A percentile compares a stretch with the other conserved stretches of the same genome.
phyloP scores from a whole-genome alignment of 257 asterid species.

The Plantago elongata region DNA sequence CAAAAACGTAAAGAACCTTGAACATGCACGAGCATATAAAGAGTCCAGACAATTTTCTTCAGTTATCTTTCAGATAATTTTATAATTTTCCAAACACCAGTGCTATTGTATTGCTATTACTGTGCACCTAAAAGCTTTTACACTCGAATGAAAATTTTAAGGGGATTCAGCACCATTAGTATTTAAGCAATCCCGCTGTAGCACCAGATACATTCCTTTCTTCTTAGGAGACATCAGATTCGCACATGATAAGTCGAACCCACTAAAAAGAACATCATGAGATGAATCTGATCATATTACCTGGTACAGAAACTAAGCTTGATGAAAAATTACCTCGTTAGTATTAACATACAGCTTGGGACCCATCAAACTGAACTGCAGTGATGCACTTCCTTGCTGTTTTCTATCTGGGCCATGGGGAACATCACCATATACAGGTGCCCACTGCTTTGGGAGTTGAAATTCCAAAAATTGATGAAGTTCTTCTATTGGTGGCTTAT shows the following conservation, averaged over 20 bases:
- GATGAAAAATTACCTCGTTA: slow-evolving; percentile 38
- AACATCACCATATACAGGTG: slow-evolving; percentile 75
- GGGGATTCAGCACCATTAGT: too few species aligned
- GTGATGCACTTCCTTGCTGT: slow-evolving; percentile 58
- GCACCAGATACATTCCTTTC: not conserved
- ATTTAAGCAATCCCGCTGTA: too few species aligned
- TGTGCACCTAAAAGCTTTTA: too few species aligned
- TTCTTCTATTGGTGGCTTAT: slow-evolving; percentile 80
- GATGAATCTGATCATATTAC: not conserved
- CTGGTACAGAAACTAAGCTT: not conserved
- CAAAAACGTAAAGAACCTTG: too few species aligned
- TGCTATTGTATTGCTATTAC: too few species aligned
- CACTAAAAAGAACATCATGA: not conserved
- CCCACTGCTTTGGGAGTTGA: slow-evolving; percentile 82
- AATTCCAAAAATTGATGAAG: slow-evolving; percentile 68
- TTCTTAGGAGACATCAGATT: not conserved
- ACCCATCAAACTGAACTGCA: slow-evolving; percentile 80
- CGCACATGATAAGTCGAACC: not conserved
- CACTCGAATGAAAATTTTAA: too few species aligned
- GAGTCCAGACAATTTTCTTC: too few species aligned
- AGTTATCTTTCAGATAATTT: too few species aligned
- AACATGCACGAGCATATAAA: too few species aligned
- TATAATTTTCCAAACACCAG: too few species aligned
- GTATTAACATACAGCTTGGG: slow-evolving; percentile 73
- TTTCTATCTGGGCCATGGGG: slow-evolving; percentile 70